A percentile compares a stretch with the other conserved stretches of the same genome.
Conservation (phyloP, 352 stramenopile genomes). For the Globisporangium perplexum region DNA sequence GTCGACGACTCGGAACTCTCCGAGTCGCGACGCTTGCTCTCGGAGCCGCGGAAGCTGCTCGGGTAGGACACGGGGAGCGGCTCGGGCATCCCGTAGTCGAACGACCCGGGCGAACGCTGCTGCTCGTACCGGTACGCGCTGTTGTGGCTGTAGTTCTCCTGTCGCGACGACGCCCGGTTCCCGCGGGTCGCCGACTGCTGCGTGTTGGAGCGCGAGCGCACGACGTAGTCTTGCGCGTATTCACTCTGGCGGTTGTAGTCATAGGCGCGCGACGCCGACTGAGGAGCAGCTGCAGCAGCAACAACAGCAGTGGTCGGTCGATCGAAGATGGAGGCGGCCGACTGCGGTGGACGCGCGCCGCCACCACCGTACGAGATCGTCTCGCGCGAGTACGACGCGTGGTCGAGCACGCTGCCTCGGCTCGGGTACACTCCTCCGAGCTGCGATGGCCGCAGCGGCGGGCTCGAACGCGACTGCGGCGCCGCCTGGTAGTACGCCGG, state of each 20-base stretch:
- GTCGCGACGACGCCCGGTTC: neutral
- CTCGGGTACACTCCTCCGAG: conserved; percentile 30
- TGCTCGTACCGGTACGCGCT: conserved; percentile 8
- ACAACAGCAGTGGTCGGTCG: conserved; percentile 20
- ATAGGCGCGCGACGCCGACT: conserved; percentile 7
- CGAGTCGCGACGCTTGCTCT: conserved; percentile 25
- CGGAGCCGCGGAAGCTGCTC: conserved; percentile 9
- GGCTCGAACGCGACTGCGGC: conserved; percentile 18
- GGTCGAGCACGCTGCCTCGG: conserved; percentile 22
- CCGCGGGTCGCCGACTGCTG: conserved; percentile 6
- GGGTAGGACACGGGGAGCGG: conserved; percentile 1
- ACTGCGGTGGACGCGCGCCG: conserved; percentile 6
- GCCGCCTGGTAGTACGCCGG: conserved; percentile 20
- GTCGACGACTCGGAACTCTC: conserved; percentile 61
- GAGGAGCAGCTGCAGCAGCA: neutral
- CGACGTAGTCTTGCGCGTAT: conserved; percentile 2
- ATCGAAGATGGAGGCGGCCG: conserved; percentile 62
- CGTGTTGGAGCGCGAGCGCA: conserved; percentile 5
- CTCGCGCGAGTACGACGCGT: conserved; percentile 20
- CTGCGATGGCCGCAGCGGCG: conserved; percentile 28
- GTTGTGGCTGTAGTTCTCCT: conserved; percentile 13
- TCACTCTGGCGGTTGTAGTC: conserved; percentile 11
- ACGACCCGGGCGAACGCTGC: conserved; percentile 15
- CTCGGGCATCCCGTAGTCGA: conserved; percentile 15
- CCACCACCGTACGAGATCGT: conserved; percentile 24